Base-by-base conservation (phyloP, 2,329 filamentous ascomycete genomes). In the Lecanicillium sp. region DNA sequence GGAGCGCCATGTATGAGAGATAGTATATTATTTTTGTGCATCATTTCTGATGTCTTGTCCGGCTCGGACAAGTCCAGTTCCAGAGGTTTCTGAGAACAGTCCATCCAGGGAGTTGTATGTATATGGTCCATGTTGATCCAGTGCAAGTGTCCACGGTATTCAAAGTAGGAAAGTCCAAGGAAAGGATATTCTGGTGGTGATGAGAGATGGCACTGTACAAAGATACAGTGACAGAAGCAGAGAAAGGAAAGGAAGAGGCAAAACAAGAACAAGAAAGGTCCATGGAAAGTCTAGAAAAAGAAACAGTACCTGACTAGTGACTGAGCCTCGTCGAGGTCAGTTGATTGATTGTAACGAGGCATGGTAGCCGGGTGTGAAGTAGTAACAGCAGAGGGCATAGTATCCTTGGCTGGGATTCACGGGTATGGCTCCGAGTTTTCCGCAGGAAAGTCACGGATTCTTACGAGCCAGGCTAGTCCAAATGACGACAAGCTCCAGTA, bases 291-390 rank as follows among this genome's bases (percentile, higher is more conserved):
- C 49, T 56, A 58, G 52, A 64, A 66, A 59, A 58, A 65, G 68
- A 68, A 68, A 66, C 69, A 74, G 64, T 78, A 78, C 74, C 74
- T 78, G 65, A 71, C 67, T 56, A 75, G 68, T 54, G 70, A 72
- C 56, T 73, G 67, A 61, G 73, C 70, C 62, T 77, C 71, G 58
- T 75, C 71, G 62, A 75, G 67, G 56, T 75, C 71, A 60, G 68
- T 55, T 52, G 66, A 50, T 43, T 52, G 64, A 53, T 64, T 72
- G 65, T 65, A 74, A 60, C 65, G 65, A 56, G 71, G 63, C 71
- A 76, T 75, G 52, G 64, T 55, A 50, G 56, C 65, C 63, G 58
- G 60, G 55, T 62, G 65, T 51, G 67, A 54, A 57, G 66, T 57
- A 57, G 65, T 59, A 59, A 69, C 57, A 56, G 65, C 59, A 63